Evolutionary conservation across 257 asterid species (phyloP).

Genomic region (Scutellaria baicalensis): DNA sequence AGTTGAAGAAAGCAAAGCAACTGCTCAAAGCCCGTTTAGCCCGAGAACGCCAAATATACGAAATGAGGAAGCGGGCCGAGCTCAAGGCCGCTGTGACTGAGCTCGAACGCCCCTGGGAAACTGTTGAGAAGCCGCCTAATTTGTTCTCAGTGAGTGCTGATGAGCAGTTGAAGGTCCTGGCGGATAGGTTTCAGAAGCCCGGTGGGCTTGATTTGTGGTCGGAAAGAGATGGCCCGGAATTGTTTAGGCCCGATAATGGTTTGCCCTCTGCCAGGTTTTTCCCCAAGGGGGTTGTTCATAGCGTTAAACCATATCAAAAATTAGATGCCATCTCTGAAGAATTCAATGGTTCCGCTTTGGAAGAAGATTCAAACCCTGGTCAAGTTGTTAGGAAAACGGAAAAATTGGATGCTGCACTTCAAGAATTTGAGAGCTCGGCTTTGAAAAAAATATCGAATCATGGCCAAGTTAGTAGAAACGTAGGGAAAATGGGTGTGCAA

Average conservation of each 20-base stretch:
- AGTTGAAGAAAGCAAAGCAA: slow-evolving; percentile 79
- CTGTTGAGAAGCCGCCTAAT: slow-evolving; percentile 71
- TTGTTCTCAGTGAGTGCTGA: slow-evolving; percentile 89
- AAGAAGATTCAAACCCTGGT: neutral
- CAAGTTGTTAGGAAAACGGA: neutral
- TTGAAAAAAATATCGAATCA: neutral
- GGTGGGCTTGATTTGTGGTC: slow-evolving; percentile 98
- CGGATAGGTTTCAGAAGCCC: slow-evolving; percentile 93
- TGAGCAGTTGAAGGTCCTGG: slow-evolving; percentile 89
- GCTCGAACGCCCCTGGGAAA: slow-evolving; percentile 97
- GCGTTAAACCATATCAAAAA: slow-evolving; percentile 57
- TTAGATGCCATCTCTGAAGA: slow-evolving; percentile 7
- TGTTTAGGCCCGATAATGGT: slow-evolving; percentile 50
- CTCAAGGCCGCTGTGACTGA: slow-evolving; percentile 88
- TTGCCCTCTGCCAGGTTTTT: slow-evolving; percentile 74
- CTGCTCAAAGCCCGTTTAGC: slow-evolving; percentile 79
- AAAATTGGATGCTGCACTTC: slow-evolving; percentile 3
- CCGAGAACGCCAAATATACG: slow-evolving; percentile 87
- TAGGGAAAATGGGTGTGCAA: slow-evolving; percentile 1
- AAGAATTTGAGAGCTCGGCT: slow-evolving; percentile 17
- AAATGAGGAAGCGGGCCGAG: slow-evolving; percentile 95
- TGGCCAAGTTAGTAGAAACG: neutral
- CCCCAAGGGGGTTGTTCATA: slow-evolving; percentile 91
- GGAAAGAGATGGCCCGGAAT: slow-evolving; percentile 81
- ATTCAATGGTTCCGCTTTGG: slow-evolving; percentile 7